phyloP scores from a whole-genome alignment of 495 filamentous ascomycete species.

The Entonaema liquescens region DNA sequence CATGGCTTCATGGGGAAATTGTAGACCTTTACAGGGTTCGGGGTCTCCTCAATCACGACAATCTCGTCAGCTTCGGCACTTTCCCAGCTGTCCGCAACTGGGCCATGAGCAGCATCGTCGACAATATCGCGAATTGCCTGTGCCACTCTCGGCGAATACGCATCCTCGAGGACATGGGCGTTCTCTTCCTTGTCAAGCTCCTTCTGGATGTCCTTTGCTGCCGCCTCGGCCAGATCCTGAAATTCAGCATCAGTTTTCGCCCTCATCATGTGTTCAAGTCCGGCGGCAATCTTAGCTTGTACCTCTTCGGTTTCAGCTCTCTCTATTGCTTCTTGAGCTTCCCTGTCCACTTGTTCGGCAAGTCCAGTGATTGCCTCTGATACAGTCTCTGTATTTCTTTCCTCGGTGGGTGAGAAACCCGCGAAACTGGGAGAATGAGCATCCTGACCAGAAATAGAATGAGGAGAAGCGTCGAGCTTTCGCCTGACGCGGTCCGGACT shows the following conservation, averaged over 20 bases:
- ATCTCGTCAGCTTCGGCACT: slow-evolving; percentile 77
- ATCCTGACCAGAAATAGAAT: slow-evolving; percentile 27
- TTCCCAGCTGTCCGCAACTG: slow-evolving; percentile 78
- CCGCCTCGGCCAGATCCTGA: slow-evolving; percentile 52
- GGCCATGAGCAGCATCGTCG: slow-evolving; percentile 64
- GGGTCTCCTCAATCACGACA: slow-evolving; percentile 70
- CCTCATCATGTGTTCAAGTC: slow-evolving; percentile 53
- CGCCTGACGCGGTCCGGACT: slow-evolving; percentile 56
- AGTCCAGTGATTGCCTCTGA: slow-evolving; percentile 74
- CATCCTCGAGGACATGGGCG: slow-evolving; percentile 58
- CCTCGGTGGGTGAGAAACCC: slow-evolving; percentile 12
- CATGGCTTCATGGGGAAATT: slow-evolving; percentile 97
- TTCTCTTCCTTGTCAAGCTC: slow-evolving; percentile 67
- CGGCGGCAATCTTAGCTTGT: slow-evolving; percentile 57
- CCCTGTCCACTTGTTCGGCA: slow-evolving; percentile 71
- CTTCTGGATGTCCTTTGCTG: slow-evolving; percentile 62
- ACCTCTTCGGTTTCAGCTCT: slow-evolving; percentile 63
- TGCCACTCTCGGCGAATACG: slow-evolving; percentile 59
- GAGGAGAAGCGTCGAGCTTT: slow-evolving; percentile 50
- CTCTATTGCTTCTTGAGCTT: slow-evolving; percentile 71
- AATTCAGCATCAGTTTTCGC: slow-evolving; percentile 57
- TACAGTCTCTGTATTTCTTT: slow-evolving; percentile 69
- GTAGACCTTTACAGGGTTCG: slow-evolving; percentile 77
- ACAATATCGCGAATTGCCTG: slow-evolving; percentile 66
- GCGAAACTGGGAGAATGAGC: slow-evolving; percentile 7